phyloP scores from a whole-genome alignment of 2,329 filamentous ascomycete species.

The Pyricularia pennisetigena region DNA sequence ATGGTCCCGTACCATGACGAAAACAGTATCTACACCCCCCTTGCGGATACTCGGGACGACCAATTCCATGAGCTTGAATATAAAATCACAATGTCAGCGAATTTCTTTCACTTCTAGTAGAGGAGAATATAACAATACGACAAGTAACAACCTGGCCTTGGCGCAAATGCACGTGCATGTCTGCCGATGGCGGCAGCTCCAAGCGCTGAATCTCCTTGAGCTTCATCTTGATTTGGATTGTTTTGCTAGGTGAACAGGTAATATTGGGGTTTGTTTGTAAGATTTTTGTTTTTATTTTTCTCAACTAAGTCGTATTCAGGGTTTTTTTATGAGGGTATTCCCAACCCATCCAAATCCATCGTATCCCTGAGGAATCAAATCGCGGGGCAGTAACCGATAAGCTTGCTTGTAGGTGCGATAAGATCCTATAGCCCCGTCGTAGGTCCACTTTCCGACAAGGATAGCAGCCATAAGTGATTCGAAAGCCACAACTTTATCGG shows the following conservation, averaged over 20 bases:
- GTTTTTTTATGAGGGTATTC: background rate
- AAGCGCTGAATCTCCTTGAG: conserved; percentile 17
- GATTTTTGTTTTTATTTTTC: background rate
- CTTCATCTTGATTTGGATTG: conserved; percentile 16
- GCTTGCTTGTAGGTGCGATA: background rate
- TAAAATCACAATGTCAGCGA: conserved; percentile 6
- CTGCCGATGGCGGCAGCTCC: conserved; percentile 53
- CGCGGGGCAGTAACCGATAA: background rate
- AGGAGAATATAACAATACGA: conserved; percentile 24
- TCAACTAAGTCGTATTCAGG: background rate
- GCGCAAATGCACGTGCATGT: conserved; percentile 64
- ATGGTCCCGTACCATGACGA: conserved; percentile 26
- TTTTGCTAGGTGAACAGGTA: background rate
- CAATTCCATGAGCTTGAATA: conserved; percentile 15
- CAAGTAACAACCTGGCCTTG: conserved; percentile 48
- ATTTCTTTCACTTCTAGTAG: background rate
- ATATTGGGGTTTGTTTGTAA: background rate
- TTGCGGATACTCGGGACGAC: conserved; percentile 21
- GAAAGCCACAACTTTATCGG: background rate
- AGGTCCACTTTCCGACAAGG: background rate
- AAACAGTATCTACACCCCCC: conserved; percentile 57
- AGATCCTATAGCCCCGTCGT: background rate
- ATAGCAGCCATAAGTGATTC: background rate
- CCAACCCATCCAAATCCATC: background rate
- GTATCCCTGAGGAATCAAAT: background rate